A percentile compares a stretch with the other conserved stretches of the same genome.
These are phyloP conservation scores for Pyricularia sp. DNA, from an alignment of 2,329 filamentous ascomycete genomes.

Conservation along the genomic window DNA sequence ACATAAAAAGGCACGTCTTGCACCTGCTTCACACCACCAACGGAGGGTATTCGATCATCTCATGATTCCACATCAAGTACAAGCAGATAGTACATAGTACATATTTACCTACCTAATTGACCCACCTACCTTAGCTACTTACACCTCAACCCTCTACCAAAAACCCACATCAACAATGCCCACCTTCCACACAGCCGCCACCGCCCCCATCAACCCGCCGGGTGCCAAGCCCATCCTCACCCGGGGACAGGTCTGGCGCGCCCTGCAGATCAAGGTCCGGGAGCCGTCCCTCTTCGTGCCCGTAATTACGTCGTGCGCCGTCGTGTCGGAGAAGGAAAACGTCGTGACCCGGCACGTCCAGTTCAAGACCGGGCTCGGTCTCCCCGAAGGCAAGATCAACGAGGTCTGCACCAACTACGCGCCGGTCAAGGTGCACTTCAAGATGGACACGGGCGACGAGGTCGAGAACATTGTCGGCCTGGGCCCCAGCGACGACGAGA, in stretches of 20 bases:
- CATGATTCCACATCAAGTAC: not conserved
- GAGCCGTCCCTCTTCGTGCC: slow-evolving; percentile 26
- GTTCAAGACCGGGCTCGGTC: slow-evolving; percentile 15
- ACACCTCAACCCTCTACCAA: too few species aligned
- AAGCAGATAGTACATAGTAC: not conserved
- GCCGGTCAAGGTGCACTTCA: slow-evolving; percentile 21
- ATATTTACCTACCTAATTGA: too few species aligned
- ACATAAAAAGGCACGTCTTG: not conserved
- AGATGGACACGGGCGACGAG: slow-evolving; percentile 19
- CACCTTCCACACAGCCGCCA: slow-evolving; percentile 13
- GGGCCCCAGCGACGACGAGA: slow-evolving; percentile 13
- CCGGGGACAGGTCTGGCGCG: slow-evolving; percentile 23
- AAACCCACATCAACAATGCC: not conserved
- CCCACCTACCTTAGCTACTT: too few species aligned
- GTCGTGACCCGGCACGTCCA: slow-evolving; percentile 19
- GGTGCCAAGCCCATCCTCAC: slow-evolving; percentile 19
- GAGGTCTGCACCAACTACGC: slow-evolving; percentile 21
- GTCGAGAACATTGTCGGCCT: slow-evolving; percentile 21
- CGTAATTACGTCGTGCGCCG: slow-evolving; percentile 21
- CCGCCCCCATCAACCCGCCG: slow-evolving; percentile 24
- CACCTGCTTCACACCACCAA: not conserved
- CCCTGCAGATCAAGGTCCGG: slow-evolving; percentile 25
- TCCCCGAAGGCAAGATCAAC: slow-evolving; percentile 8
- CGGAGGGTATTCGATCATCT: not conserved
- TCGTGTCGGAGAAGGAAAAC: slow-evolving; percentile 19